Percentiles rank a stretch among this genome's conserved stretches.
phyloP scores from a whole-genome alignment of 345 rosid genomes.

The Moricandia arvensis region DNA sequence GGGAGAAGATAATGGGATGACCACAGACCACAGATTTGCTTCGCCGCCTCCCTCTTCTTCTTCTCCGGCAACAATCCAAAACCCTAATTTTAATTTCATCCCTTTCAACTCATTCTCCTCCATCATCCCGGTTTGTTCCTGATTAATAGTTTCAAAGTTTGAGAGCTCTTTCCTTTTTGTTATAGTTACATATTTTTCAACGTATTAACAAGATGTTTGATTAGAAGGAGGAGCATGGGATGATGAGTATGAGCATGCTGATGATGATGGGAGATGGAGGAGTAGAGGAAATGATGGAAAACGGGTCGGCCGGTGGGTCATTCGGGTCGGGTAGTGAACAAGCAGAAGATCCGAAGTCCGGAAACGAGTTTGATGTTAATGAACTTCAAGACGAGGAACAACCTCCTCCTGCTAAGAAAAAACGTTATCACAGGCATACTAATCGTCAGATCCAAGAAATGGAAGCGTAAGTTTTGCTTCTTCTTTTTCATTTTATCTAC shows the following conservation, averaged over 20 bases:
- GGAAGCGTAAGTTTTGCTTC: conserved; percentile 70
- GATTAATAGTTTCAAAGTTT: not conserved
- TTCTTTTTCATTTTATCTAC: not conserved
- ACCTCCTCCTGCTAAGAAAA: conserved; percentile 60
- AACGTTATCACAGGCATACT: conserved; percentile 94
- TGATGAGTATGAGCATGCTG: conserved; percentile 47
- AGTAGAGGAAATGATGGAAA: conserved; percentile 70
- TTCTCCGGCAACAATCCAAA: conserved; percentile 50
- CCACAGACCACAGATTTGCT: conserved; percentile 56
- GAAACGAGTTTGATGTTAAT: conserved; percentile 47
- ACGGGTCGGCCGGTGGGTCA: conserved; percentile 81
- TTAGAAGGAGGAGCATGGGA: conserved; percentile 69
- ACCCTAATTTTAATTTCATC: conserved; percentile 80
- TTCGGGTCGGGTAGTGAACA: conserved; percentile 88
- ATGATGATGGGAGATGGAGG: conserved; percentile 56
- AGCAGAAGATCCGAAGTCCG: conserved; percentile 62
- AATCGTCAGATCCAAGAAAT: conserved; percentile 91
- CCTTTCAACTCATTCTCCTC: conserved; percentile 66
- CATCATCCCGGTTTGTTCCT: conserved; percentile 54
- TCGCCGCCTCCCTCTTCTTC: conserved; percentile 47
- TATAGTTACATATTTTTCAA: not conserved
- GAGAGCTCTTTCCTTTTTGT: not conserved
- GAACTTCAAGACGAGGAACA: conserved; percentile 43
- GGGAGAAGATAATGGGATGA: conserved; percentile 46
- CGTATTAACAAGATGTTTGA: not conserved